These are phyloP conservation scores for Pseudocercospora cruenta DNA, from an alignment of 2,329 filamentous ascomycete genomes.

Conservation along the genomic window DNA sequence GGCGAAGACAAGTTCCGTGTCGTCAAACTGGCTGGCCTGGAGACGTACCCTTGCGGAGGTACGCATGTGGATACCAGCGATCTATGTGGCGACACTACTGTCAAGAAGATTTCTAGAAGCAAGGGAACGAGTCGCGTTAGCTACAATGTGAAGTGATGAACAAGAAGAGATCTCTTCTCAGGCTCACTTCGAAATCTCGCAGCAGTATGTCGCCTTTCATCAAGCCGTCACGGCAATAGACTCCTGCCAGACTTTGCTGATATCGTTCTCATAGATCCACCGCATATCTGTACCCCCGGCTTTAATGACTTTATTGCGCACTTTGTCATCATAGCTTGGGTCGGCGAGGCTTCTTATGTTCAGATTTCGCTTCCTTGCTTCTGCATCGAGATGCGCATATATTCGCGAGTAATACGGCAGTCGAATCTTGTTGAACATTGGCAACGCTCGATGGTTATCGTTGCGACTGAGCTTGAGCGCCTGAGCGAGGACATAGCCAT, in stretches of 20 bases:
- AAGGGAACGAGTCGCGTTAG: slow-evolving; percentile 66
- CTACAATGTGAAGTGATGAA: slow-evolving; percentile 36
- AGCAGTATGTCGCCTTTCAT: background rate
- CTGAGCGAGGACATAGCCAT: slow-evolving; percentile 50
- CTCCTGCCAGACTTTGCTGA: slow-evolving; percentile 33
- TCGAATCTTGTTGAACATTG: slow-evolving; percentile 45
- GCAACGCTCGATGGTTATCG: slow-evolving; percentile 35
- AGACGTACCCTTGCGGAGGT: slow-evolving; percentile 74
- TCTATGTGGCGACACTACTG: slow-evolving; percentile 61
- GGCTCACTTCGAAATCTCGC: background rate
- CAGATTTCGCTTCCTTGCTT: slow-evolving; percentile 28
- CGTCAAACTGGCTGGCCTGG: slow-evolving; percentile 69
- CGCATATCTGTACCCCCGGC: slow-evolving; percentile 38
- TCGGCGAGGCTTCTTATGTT: slow-evolving; percentile 35
- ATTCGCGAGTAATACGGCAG: slow-evolving; percentile 48
- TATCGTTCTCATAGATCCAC: slow-evolving; percentile 51
- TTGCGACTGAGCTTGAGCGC: slow-evolving; percentile 30
- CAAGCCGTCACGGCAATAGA: background rate
- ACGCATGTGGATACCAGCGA: slow-evolving; percentile 69
- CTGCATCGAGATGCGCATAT: slow-evolving; percentile 40
- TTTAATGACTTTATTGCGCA: slow-evolving; percentile 19
- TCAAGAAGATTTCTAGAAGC: slow-evolving; percentile 68
- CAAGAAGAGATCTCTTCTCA: background rate
- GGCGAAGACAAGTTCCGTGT: slow-evolving; percentile 64
- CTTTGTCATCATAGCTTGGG: slow-evolving; percentile 22